Evolutionary conservation across 129 eudicot species (phyloP), one percentile per base, ranked within the genome.

Genomic region (Lactuca sativa): DNA sequence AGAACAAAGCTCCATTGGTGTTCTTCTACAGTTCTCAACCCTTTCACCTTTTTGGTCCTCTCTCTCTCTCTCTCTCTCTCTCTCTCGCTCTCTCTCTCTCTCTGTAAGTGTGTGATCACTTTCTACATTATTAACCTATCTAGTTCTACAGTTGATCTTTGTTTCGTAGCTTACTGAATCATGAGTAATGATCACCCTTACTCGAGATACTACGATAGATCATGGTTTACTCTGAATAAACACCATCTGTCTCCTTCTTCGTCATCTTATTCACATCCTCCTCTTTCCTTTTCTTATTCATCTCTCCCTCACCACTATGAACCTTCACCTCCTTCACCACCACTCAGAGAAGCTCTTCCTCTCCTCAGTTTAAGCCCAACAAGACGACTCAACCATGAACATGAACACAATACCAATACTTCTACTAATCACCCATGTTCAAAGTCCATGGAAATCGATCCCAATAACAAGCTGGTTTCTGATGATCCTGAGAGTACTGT

Each of bases 291-390:
- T 47, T 40, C 69, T 57, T 32, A 15, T 47, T 57, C 74, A 12
- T 67, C 55, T 32, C 43, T 75, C 31, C 67, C 66, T 56, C 62
- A 64, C 32, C 21, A 61, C 58, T 13, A 43, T 69, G 62, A 69
- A 54, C 69, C 82, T 48, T 74, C 95, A 68, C 95, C 95, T 33
- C 81, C 92, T 12, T 87, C 97, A 53, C 97, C 97, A 15, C 97
- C 97, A n/a, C 80, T 84, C n/a, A 86, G 48, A 62, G 88, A 91
- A 82, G 87, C 95, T 71, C 96, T 91, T 59, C 96, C 97, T n/a
- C 89, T 91, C 0, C 78, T 91, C 15, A 70, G 80, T 54, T 73
- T 76, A 52, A 86, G 86, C 84, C 92, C 96, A 18, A 76, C 86
- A 62, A 82, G 71, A 62, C 57, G 31, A 41, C 58, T 56, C 59